Evolutionary conservation across 768 basidiomycete genomes (phyloP), one percentile per base, ranked within the genome.

Genomic region (Agrocybe pediades): DNA sequence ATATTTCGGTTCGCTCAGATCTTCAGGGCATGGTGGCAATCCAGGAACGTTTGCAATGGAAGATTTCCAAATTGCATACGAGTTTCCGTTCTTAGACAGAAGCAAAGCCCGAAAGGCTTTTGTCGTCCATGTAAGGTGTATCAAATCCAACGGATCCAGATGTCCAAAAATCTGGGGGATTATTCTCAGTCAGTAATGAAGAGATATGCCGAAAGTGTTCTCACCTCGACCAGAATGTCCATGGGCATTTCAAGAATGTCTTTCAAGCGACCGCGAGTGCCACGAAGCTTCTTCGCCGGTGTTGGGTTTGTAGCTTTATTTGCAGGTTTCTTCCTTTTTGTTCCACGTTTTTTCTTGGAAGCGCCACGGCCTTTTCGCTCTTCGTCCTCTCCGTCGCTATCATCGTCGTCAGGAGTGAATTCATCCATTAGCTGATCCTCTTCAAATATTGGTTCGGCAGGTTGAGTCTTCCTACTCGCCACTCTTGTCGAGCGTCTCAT

Each of bases 1-100:
- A 50, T 73, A 77, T 26, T 64, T 63, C 0, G 70, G 65, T 29
- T 74, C 69, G 30, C 62, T 68, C 41, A 75, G 30, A 41, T 70
- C 69, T 3, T 52, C 43, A 0, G 74, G 75, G 41, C 64, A 65
- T 2, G 59, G 51, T 0, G 67, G 68, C 2, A 65, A 16, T 0
- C 39, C 40, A n/a, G 45, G 45, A n/a, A 46, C 9, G 26, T 46
- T 46, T 1, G 26, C 1, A 19, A 63, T 2, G 43, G 27, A 25
- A 24, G 44, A 20, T 54, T 26, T 46, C 45, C 45, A 46, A 20
- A 30, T 27, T 5, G 33, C 33, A 36, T n/a, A n/a, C 4, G 33
- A 36, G 33, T 36, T n/a, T 15, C 13, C 13, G n/a, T 36, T 36
- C n/a, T 36, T 36, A 36, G 33, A 15, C n/a, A 36, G 33, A 6